Evolutionary conservation across 2,329 filamentous ascomycete species (phyloP).

Genomic region (Trichoderma brevicompactum): DNA sequence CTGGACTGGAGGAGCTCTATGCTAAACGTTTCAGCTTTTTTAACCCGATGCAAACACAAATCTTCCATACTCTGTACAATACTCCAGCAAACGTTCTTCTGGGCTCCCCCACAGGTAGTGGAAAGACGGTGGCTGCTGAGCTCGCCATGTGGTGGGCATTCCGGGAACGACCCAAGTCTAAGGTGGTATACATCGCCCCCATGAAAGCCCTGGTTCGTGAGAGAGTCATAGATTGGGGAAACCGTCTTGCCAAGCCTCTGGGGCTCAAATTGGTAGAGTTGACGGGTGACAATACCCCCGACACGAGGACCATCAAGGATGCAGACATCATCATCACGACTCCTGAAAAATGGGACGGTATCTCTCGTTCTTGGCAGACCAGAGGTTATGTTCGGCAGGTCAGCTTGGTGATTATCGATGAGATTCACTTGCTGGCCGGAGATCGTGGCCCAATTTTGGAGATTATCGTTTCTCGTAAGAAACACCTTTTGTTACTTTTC

Average conservation of each 20-base stretch:
- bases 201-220: constrained; percentile 99
- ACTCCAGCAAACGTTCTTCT: constrained; percentile 90
- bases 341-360: constrained; percentile 99
- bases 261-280: constrained; percentile 91
- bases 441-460: constrained; percentile 97
- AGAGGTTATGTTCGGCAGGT: constrained; percentile 95
- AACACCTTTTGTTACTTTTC: neutral
- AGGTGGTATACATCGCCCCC: constrained; percentile 97
- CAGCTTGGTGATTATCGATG: constrained; percentile 95
- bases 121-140: constrained; percentile 95
- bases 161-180: constrained; percentile 88
- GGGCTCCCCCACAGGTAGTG: constrained; percentile 94
- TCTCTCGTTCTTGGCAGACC: constrained; percentile 97
- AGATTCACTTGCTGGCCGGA: constrained; percentile 95
- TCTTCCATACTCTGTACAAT: constrained; percentile 96
- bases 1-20: constrained; percentile 85
- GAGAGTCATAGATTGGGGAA: constrained; percentile 92
- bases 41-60: constrained; percentile 99
- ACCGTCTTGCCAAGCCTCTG: constrained; percentile 78
- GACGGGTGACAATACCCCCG: constrained; percentile 96
- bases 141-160: constrained; percentile 99
- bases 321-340: constrained; percentile 98
- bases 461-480: constrained; percentile 80
- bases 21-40: constrained; percentile 90
- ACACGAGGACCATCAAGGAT: constrained; percentile 91